Conservation (phyloP, 306 rosid genomes). For the Trifolium repens region DNA sequence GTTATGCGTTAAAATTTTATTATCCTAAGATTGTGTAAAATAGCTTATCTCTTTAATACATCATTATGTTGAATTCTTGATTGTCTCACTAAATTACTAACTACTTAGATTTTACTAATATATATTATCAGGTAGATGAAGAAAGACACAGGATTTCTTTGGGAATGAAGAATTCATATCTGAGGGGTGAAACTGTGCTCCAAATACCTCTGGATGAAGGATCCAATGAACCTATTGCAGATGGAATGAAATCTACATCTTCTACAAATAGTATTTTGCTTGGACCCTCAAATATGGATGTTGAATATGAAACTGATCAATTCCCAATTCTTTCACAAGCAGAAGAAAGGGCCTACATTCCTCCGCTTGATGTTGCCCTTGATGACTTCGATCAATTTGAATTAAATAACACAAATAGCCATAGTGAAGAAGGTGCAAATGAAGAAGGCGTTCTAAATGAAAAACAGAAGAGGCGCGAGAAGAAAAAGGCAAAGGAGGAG, state of each 20-base stretch:
- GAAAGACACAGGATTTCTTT: constrained; percentile 76
- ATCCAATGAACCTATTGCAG: constrained; percentile 48
- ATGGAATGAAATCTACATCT: constrained; percentile 41
- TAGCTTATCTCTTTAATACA: neutral
- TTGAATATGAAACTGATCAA: constrained; percentile 51
- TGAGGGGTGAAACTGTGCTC: constrained; percentile 40
- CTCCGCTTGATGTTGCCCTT: constrained; percentile 83
- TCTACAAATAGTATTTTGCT: constrained; percentile 38
- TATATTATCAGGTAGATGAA: constrained; percentile 67
- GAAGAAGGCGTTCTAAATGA: constrained; percentile 44
- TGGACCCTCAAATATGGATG: constrained; percentile 46
- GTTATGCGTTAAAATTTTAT: constrained; percentile 11
- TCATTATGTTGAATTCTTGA: constrained; percentile 7
- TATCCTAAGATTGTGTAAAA: constrained; percentile 5
- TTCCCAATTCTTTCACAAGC: constrained; percentile 56
- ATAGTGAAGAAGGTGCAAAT: constrained; percentile 53
- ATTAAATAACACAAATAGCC: constrained; percentile 38
- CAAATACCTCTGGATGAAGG: constrained; percentile 50
- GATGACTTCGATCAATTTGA: constrained; percentile 65
- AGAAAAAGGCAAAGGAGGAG: constrained; percentile 71
- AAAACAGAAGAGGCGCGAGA: constrained; percentile 66
- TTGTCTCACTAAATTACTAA: constrained; percentile 20
- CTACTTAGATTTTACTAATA: constrained; percentile 9
- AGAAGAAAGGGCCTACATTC: constrained; percentile 77
- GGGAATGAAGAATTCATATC: constrained; percentile 85